phyloP scores from a whole-genome alignment of 73 alveolate genomes.

The Paramecium tetraurelia region DNA sequence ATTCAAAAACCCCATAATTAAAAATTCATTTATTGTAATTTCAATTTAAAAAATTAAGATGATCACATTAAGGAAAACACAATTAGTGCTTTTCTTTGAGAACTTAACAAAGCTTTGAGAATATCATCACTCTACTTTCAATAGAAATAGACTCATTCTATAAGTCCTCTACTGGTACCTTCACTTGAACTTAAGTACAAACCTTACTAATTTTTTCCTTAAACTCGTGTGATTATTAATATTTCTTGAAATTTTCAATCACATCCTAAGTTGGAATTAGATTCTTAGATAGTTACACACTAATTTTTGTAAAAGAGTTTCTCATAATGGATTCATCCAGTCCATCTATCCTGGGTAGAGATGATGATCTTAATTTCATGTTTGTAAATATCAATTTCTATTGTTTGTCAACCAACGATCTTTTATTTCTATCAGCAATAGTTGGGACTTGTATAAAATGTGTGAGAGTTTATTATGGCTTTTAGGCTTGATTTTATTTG shows the following conservation, averaged over 20 bases:
- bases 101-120: background rate
- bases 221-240: background rate
- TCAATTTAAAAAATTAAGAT: constrained; percentile 5
- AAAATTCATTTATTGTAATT: background rate
- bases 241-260: background rate
- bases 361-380: constrained; percentile 16
- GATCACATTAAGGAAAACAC: constrained; percentile 38
- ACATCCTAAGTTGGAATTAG: background rate
- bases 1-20: too few species aligned
- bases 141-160: background rate
- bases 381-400: background rate
- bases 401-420: background rate
- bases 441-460: background rate
- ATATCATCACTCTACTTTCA: background rate
- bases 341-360: background rate
- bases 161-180: background rate
- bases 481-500: background rate
- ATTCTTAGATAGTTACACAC: background rate
- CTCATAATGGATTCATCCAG: background rate
- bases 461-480: background rate
- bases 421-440: background rate
- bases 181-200: background rate
- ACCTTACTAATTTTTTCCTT: background rate
- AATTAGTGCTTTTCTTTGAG: constrained; percentile 28
- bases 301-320: background rate